A percentile compares a stretch with the other conserved stretches of the same genome.
These are phyloP conservation scores for Phaeolepiota aurea DNA, from an alignment of 768 basidiomycete genomes.

Conservation along the genomic window DNA sequence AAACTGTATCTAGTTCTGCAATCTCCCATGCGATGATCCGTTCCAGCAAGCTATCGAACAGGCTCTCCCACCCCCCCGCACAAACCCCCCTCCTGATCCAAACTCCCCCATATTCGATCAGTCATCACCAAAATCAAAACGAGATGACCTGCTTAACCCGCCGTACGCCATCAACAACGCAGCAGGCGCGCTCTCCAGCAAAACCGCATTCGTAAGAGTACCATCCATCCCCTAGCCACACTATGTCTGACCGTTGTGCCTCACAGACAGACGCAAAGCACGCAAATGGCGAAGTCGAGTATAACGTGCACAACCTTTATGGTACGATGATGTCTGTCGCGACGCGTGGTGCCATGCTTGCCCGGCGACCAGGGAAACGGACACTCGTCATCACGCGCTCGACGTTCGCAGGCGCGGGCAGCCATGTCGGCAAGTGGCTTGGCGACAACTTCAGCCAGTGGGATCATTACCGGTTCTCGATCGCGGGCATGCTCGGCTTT, in stretches of 20 bases:
- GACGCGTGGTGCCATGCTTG: constrained; percentile 53
- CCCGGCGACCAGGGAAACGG: constrained; percentile 50
- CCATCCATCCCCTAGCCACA: no score
- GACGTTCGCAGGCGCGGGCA: constrained; percentile 63
- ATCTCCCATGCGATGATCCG: constrained; percentile 51
- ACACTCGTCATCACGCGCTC: constrained; percentile 67
- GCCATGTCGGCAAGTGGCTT: constrained; percentile 66
- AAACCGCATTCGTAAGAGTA: constrained; percentile 42
- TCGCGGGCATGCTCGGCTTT: constrained; percentile 62
- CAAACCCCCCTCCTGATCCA: constrained; percentile 40
- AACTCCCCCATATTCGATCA: constrained; percentile 41
- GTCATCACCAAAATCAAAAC: constrained; percentile 8
- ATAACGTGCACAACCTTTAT: constrained; percentile 60
- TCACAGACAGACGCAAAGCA: constrained; percentile 30
- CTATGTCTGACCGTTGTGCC: no score
- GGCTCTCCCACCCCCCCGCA: constrained; percentile 45
- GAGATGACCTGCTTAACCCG: constrained; percentile 36
- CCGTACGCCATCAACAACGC: constrained; percentile 56
- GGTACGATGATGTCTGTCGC: constrained; percentile 65
- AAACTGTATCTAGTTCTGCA: constrained; percentile 41
- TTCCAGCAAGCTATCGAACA: constrained; percentile 46
- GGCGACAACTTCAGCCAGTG: constrained; percentile 58
- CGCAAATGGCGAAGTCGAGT: constrained; percentile 50
- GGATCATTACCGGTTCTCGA: constrained; percentile 50
- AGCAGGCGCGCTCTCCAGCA: constrained; percentile 41